Base-by-base conservation (phyloP, 345 rosid genomes). In the Alliaria petiolata region DNA sequence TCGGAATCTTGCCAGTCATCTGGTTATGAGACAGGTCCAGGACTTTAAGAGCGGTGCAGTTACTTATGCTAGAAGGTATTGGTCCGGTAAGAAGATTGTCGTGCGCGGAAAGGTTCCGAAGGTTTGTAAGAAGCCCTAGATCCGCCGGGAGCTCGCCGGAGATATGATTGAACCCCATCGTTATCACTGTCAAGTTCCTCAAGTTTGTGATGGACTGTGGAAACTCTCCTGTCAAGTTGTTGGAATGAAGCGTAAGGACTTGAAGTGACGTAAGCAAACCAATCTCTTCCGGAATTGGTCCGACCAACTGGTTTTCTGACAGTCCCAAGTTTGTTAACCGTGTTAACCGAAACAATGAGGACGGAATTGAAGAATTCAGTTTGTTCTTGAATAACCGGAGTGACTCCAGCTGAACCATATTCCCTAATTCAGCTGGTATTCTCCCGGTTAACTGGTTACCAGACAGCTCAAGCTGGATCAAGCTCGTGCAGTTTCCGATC, bases 351-450 rank as follows among this genome's bases (percentile, higher is more conserved):
- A 85, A 88, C 33, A 90, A 69, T 51, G 93, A 83, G 10, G 51
- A 40, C 22, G 98, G 98, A 67, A 92, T 85, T n/a, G 89, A 81
- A 60, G 91, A 85, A 54, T 70, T 88, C 58, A 92, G 76, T 70
- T 65, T 75, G 65, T 92, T 92, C 7, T n/a, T 1, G 71, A 81
- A 72, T 49, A 89, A 9, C 61, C 86, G 69, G 76, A 90, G 67
- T 4, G 71, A 73, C 59, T 81, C 75, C 45, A 92, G 70, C 45
- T 74, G 65, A 35, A 61, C 76, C 78, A 90, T 75, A 62, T 84
- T 85, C 58, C 96, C 95, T 16, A 92, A 76, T 82, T 87, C 90
- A 1, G 65, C 25, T 15, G 98, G 49, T 44, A 44, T 15, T 15
- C 49, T 44, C 49, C 49, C 49, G 49, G 22, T 44, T 44, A 44